phyloP scores from a whole-genome alignment of 768 basidiomycete genomes.

The Mycena crocata region DNA sequence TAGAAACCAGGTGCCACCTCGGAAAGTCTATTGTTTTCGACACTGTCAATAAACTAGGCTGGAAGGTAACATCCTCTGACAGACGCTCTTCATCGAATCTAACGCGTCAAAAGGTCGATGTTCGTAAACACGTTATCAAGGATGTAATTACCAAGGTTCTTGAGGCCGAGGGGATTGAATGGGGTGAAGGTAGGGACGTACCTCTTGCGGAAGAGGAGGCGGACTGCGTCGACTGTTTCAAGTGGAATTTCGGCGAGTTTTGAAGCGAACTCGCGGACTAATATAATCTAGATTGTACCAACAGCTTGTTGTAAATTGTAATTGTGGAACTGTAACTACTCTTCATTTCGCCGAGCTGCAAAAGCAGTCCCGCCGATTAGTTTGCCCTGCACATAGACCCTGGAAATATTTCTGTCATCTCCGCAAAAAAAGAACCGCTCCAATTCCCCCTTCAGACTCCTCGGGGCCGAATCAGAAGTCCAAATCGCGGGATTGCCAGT shows the following conservation, averaged over 20 bases:
- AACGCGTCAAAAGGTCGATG: no score
- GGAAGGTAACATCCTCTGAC: no score
- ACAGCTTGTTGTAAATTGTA: slow-evolving; percentile 14
- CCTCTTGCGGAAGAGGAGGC: slow-evolving; percentile 70
- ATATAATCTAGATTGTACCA: no score
- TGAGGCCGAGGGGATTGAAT: slow-evolving; percentile 60
- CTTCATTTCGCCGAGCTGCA: slow-evolving; percentile 19
- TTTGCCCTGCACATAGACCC: slow-evolving; percentile 87
- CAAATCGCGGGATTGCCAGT: slow-evolving; percentile 69
- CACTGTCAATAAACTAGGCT: slow-evolving; percentile 83
- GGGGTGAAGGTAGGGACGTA: slow-evolving; percentile 63
- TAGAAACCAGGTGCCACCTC: slow-evolving; percentile 89
- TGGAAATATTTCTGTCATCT: slow-evolving; percentile 84
- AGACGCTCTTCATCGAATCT: no score
- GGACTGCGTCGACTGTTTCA: slow-evolving; percentile 80
- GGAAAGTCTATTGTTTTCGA: slow-evolving; percentile 92
- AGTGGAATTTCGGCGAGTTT: slow-evolving; percentile 76
- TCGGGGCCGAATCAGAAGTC: slow-evolving; percentile 52
- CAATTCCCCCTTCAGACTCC: slow-evolving; percentile 67
- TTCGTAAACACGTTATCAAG: slow-evolving; percentile 80
- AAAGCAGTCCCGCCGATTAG: slow-evolving; percentile 76
- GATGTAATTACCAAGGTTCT: slow-evolving; percentile 76
- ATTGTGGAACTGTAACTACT: no score
- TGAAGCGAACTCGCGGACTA: background rate
- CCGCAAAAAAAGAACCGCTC: slow-evolving; percentile 91